Evolutionary conservation across 2,329 filamentous ascomycete genomes (phyloP).

Genomic region (Fusarium denticulatum): DNA sequence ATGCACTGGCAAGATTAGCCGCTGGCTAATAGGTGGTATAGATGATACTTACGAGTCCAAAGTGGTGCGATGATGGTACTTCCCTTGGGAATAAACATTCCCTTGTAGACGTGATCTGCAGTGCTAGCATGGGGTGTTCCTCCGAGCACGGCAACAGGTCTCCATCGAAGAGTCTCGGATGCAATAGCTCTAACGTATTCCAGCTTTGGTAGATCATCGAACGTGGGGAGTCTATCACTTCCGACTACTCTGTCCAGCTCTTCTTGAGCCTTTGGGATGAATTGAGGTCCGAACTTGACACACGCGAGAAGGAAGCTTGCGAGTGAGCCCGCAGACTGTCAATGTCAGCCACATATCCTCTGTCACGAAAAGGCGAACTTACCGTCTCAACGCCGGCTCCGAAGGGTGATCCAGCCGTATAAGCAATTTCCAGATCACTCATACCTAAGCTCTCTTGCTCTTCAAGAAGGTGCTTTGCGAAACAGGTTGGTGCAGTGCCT

Average conservation of each 20-base stretch:
- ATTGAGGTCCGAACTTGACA: constrained; percentile 59
- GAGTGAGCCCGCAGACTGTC: constrained; percentile 56
- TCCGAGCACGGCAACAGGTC: constrained; percentile 53
- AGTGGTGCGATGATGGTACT: constrained; percentile 55
- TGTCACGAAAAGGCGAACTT: not conserved
- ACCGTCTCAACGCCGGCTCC: constrained; percentile 57
- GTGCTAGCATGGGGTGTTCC: constrained; percentile 60
- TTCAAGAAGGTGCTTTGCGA: constrained; percentile 54
- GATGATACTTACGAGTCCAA: constrained; percentile 54
- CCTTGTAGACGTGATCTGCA: constrained; percentile 52
- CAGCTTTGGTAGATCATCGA: constrained; percentile 49
- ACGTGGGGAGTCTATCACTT: constrained; percentile 48
- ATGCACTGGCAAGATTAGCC: constrained; percentile 44
- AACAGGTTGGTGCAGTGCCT: constrained; percentile 51
- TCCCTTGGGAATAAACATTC: constrained; percentile 57
- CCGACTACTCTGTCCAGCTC: constrained; percentile 54
- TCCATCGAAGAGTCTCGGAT: constrained; percentile 54
- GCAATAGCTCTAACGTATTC: constrained; percentile 51
- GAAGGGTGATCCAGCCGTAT: constrained; percentile 57
- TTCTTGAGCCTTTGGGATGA: constrained; percentile 55
- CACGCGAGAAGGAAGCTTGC: constrained; percentile 64
- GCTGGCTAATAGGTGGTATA: too few relatives aligned
- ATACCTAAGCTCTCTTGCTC: constrained; percentile 54
- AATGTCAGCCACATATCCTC: rapidly evolving
- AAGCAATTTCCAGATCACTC: constrained; percentile 55